Evolutionary conservation across 805 yeast species (phyloP).

Genomic region (Starmerella ratchasimensis): DNA sequence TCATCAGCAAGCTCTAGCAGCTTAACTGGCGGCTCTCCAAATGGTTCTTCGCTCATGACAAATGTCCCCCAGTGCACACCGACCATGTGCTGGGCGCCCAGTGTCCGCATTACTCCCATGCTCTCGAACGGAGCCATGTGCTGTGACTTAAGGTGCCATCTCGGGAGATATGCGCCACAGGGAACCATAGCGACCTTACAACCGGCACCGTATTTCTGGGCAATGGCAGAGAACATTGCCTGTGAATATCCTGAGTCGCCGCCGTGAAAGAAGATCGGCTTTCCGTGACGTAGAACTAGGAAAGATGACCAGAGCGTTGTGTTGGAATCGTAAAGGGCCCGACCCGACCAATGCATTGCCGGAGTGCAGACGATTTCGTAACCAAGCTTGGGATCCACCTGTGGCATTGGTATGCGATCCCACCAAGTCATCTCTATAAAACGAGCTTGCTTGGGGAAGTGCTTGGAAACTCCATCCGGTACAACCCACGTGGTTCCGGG

Average conservation of each 20-base stretch:
- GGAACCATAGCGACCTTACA: constrained; percentile 63
- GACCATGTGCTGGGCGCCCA: constrained; percentile 47
- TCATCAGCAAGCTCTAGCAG: constrained; percentile 38
- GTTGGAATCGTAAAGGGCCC: constrained; percentile 69
- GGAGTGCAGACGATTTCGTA: constrained; percentile 83
- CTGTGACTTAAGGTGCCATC: constrained; percentile 85
- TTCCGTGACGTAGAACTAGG: constrained; percentile 48
- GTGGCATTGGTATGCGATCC: constrained; percentile 45
- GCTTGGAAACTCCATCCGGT: constrained; percentile 60
- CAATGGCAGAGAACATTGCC: constrained; percentile 57
- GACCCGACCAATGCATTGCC: constrained; percentile 88
- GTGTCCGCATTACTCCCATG: constrained; percentile 47
- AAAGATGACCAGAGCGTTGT: constrained; percentile 81
- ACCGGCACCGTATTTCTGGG: constrained; percentile 40
- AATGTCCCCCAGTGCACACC: constrained; percentile 98
- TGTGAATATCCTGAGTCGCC: constrained; percentile 89
- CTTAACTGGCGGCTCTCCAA: constrained; percentile 62
- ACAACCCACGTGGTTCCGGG: constrained; percentile 67
- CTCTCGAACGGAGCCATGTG: constrained; percentile 78
- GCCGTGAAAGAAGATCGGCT: constrained; percentile 72
- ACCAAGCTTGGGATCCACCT: constrained; percentile 30
- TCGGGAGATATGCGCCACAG: constrained; percentile 89
- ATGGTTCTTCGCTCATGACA: constrained; percentile 75
- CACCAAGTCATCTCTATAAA: constrained; percentile 85
- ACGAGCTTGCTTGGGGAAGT: constrained; percentile 41